Percentiles rank a stretch among this genome's conserved stretches.
phyloP scores from a whole-genome alignment of 1,284 basidiomycete species.

The Rhodotorula sp. region DNA sequence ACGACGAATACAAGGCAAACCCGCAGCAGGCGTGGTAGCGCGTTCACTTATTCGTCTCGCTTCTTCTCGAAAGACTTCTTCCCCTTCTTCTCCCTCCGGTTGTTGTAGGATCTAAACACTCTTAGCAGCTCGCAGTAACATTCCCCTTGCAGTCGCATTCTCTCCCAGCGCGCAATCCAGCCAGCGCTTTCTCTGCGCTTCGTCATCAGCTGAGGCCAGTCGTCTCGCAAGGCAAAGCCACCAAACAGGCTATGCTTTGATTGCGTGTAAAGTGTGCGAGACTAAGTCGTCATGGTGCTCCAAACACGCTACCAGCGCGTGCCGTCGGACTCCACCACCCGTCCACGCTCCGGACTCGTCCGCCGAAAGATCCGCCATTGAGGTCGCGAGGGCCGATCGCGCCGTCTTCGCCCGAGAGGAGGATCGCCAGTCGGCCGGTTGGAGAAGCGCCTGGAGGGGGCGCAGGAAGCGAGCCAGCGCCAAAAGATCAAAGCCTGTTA shows the following conservation, averaged over 20 bases:
- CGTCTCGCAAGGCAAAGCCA: too few relatives aligned
- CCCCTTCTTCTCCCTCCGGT: background rate
- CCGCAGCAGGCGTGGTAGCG: conserved; percentile 57
- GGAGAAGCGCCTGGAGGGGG: conserved; percentile 20
- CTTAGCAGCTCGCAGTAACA: background rate
- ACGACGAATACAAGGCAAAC: conserved; percentile 74
- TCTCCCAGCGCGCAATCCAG: background rate
- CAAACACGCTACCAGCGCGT: conserved; percentile 8
- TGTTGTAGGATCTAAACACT: background rate
- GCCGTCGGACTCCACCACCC: conserved; percentile 34
- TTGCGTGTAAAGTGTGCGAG: too few relatives aligned
- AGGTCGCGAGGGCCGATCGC: conserved; percentile 38
- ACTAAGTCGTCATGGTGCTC: background rate
- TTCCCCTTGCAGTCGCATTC: background rate
- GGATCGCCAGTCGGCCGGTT: conserved; percentile 27
- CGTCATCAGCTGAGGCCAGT: too few relatives aligned
- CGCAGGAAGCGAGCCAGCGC: too few relatives aligned
- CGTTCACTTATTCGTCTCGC: too few relatives aligned
- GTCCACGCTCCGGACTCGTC: conserved; percentile 32
- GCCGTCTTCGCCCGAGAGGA: conserved; percentile 32
- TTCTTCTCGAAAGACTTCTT: too few relatives aligned
- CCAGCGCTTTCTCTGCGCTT: too few relatives aligned
- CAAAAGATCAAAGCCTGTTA: too few relatives aligned
- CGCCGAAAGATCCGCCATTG: conserved; percentile 30
- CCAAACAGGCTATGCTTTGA: too few relatives aligned